A percentile compares a stretch with the other conserved stretches of the same genome.
Conservation (phyloP, 176 grass and related monocot genomes). For the Oryza nivara region DNA sequence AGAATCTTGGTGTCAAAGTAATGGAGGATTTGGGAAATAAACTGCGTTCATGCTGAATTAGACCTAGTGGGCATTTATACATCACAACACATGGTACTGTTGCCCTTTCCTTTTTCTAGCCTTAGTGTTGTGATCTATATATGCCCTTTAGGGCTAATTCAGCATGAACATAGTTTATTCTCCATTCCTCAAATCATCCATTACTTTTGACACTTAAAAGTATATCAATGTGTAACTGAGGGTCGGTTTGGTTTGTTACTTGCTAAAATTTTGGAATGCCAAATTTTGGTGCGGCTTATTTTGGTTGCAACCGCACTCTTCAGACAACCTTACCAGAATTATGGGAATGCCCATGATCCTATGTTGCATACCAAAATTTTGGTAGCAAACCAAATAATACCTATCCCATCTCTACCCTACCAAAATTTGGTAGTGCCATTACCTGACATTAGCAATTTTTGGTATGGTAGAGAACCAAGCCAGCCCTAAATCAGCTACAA, state of each 20-base stretch:
- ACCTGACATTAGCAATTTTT: neutral
- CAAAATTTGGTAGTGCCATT: neutral
- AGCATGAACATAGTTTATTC: no score
- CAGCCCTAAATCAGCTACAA: neutral
- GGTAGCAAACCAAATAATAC: neutral
- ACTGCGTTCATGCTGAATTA: no score
- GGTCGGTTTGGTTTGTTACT: neutral
- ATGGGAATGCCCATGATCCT: neutral
- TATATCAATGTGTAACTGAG: neutral
- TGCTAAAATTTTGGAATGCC: neutral
- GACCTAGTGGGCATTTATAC: no score
- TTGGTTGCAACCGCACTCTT: neutral
- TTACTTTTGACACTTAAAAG: neutral
- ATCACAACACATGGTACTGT: no score
- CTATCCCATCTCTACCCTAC: neutral
- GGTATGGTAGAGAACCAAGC: neutral
- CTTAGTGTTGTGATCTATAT: no score
- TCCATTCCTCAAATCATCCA: no score
- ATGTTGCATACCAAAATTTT: neutral
- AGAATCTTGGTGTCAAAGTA: no score
- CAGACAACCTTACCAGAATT: neutral
- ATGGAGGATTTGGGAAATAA: no score
- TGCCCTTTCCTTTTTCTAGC: no score
- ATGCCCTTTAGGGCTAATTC: no score
- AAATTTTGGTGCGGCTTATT: neutral